Conservation (phyloP, 2,329 filamentous ascomycete species). For the Aspergillus sp. region DNA sequence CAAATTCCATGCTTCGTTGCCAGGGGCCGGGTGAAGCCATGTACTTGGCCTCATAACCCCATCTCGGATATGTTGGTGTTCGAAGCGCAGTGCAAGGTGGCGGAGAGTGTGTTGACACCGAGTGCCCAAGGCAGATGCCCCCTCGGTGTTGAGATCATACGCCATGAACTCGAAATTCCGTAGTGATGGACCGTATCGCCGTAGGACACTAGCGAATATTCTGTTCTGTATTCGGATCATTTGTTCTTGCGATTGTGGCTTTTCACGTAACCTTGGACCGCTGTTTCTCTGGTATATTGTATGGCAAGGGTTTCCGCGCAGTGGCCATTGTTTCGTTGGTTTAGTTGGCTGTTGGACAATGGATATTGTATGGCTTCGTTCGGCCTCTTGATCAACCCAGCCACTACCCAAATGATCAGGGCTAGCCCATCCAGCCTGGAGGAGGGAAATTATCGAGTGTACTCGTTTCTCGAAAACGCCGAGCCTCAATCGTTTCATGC, state of each 20-base stretch:
- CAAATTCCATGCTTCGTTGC: slow-evolving; percentile 32
- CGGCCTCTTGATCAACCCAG: slow-evolving; percentile 2
- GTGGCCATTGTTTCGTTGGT: background rate
- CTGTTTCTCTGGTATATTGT: background rate
- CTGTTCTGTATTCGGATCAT: slow-evolving; percentile 27
- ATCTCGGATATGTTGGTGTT: slow-evolving; percentile 36
- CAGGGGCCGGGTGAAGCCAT: slow-evolving; percentile 29
- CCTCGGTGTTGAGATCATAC: slow-evolving; percentile 29
- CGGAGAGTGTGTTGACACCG: slow-evolving; percentile 26
- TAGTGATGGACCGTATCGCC: slow-evolving; percentile 28
- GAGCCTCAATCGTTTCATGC: slow-evolving; percentile 30
- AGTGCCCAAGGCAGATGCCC: slow-evolving; percentile 26
- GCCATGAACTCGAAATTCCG: slow-evolving; percentile 32
- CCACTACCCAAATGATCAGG: slow-evolving; percentile 17
- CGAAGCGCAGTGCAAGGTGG: slow-evolving; percentile 36
- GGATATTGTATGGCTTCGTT: slow-evolving; percentile 15
- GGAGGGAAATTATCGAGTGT: slow-evolving; percentile 32
- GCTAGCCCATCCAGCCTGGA: slow-evolving; percentile 26
- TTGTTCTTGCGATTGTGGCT: slow-evolving; percentile 15
- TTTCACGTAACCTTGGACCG: background rate
- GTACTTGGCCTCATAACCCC: slow-evolving; percentile 26
- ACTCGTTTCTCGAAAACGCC: slow-evolving; percentile 34
- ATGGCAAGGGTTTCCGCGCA: background rate
- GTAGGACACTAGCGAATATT: slow-evolving; percentile 23
- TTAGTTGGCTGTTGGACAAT: slow-evolving; percentile 15